Evolutionary conservation across 1,284 basidiomycete species (phyloP), one percentile per base, ranked within the genome.

Genomic region (Anthracocystis panici-leucophaei): DNA sequence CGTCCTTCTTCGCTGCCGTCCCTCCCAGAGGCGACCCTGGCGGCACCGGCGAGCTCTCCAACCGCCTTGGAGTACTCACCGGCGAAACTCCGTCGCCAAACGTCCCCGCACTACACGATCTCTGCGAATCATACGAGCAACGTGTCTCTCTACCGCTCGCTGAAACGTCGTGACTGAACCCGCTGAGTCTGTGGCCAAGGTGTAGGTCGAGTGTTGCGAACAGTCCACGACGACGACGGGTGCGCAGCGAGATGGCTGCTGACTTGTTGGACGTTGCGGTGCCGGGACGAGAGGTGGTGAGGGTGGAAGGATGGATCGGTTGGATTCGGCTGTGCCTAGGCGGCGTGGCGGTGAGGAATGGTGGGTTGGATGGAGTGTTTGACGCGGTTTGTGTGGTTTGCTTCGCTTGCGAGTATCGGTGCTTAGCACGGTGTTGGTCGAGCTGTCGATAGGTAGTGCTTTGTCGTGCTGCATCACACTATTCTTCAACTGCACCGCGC

Each of bases 61-160:
- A 21, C 31, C 42, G 23, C 14, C 21, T 56, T 29, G 54, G 54
- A 14, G 54, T 56, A 16, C 29, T 35, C 18, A 56, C 5, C 11
- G 54, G 54, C 8, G 54, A 56, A 5, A 29, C 21, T 9, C 41
- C 57, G 21, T 70, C 62, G 4, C 60, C 66, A 46, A 70, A 70
- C 14, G 67, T 70, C 5, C 67, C 62, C 5, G 62, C 67, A 21
- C 67, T 70, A 23, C 57, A 56, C 20, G 45, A 50, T 14, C 59
- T 23, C 27, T 55, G 42, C 20, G 67, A 60, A 11, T 65, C 67
- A 14, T 23, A 63, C 7, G 66, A 56, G 21, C 41, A 20, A n/a
- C 41, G 18, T 23, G 31, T 10, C 16, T 12, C 58, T 11, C 42
- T 9, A 5, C 51, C 27, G n/a, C 44, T 29, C 9, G 25, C n/a